Evolutionary conservation across 2,329 filamentous ascomycete genomes (phyloP).

Genomic region (Emmonsiellopsis sp.): DNA sequence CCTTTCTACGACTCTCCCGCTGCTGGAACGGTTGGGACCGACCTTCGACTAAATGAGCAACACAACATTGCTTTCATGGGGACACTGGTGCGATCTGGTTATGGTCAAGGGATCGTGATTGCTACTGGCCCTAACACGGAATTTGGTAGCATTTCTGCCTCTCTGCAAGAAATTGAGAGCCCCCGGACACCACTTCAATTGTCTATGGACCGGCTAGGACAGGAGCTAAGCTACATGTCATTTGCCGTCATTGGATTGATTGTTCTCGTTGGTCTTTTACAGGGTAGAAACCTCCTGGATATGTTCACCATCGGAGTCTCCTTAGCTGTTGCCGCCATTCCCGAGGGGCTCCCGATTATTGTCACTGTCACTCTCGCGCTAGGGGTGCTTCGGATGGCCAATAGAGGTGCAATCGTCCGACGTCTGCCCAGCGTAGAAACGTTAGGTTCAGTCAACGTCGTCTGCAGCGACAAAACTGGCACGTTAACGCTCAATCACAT

Average conservation of each 20-base stretch:
- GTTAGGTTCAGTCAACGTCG: conserved; percentile 96
- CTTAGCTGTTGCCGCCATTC: conserved; percentile 89
- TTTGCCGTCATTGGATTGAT: conserved; percentile 92
- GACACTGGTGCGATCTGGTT: conserved; percentile 85
- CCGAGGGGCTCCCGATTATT: conserved; percentile 93
- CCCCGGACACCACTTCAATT: conserved; percentile 87
- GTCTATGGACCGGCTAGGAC: conserved; percentile 95
- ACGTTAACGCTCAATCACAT: conserved; percentile 97
- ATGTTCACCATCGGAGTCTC: conserved; percentile 98
- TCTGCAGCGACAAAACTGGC: conserved; percentile 97
- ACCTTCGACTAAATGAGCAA: conserved; percentile 61
- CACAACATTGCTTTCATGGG: conserved; percentile 98
- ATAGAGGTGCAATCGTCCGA: conserved; percentile 87
- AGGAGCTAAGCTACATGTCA: conserved; percentile 92
- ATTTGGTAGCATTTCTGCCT: conserved; percentile 92
- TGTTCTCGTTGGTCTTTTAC: conserved; percentile 78
- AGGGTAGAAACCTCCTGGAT: conserved; percentile 81
- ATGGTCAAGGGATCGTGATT: conserved; percentile 95
- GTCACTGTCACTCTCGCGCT: conserved; percentile 93
- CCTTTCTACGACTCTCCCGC: conserved; percentile 53
- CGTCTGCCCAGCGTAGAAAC: conserved; percentile 96
- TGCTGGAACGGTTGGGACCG: conserved; percentile 51
- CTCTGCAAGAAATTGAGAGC: conserved; percentile 88
- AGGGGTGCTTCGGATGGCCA: conserved; percentile 93
- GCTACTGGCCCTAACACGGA: conserved; percentile 89